phyloP scores from a whole-genome alignment of 2,329 filamentous ascomycete species.

The Tolypocladium sp. region DNA sequence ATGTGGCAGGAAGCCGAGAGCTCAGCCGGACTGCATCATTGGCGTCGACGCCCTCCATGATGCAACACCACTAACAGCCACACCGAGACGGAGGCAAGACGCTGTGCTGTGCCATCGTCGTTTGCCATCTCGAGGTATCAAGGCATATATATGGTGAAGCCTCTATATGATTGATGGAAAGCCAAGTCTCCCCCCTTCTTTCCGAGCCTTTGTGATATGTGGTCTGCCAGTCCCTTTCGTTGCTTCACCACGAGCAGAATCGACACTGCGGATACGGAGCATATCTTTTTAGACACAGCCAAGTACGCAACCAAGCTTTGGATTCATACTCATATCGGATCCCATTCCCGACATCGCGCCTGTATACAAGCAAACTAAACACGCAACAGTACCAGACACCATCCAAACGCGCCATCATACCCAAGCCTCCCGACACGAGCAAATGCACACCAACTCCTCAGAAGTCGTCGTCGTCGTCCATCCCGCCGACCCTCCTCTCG shows the following conservation, averaged over 20 bases:
- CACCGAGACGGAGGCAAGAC: neutral
- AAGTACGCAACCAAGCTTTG: neutral
- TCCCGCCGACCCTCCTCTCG: conserved; percentile 56
- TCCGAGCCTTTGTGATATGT: neutral
- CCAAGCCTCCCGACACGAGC: conserved; percentile 1
- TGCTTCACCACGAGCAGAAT: neutral
- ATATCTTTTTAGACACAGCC: no score
- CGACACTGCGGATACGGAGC: no score
- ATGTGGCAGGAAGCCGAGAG: no score
- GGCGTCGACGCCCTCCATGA: neutral
- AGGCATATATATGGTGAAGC: no score
- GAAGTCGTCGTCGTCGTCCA: conserved; percentile 44
- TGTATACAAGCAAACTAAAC: neutral
- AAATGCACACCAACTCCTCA: neutral
- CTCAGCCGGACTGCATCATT: neutral
- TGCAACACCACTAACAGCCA: no score
- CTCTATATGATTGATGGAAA: no score
- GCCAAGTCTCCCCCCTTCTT: neutral
- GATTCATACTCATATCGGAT: neutral
- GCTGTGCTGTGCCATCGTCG: neutral
- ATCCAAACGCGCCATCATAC: neutral
- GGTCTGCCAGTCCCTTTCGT: neutral
- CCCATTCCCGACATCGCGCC: neutral
- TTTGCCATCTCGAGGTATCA: neutral
- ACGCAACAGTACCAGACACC: neutral